A percentile compares a stretch with the other conserved stretches of the same genome.
Evolutionary conservation across 306 rosid species (phyloP).

Genomic region (Hippophae tibetana): DNA sequence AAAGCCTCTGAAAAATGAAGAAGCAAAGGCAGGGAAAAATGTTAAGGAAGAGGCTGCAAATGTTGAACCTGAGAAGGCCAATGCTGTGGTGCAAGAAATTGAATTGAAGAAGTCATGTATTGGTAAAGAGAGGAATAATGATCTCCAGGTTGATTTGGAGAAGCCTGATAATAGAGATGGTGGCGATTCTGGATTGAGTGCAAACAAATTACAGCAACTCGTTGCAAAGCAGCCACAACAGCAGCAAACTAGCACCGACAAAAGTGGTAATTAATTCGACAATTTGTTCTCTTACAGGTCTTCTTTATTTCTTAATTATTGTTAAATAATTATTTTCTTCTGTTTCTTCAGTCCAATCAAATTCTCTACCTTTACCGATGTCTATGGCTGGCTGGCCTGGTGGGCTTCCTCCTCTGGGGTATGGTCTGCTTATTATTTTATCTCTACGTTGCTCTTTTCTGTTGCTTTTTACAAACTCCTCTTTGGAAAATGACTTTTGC

Average conservation of each 20-base stretch:
- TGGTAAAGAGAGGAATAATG: slow-evolving; percentile 49
- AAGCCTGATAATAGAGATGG: slow-evolving; percentile 53
- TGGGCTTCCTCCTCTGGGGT: slow-evolving; percentile 91
- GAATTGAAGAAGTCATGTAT: slow-evolving; percentile 33
- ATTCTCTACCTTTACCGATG: slow-evolving; percentile 61
- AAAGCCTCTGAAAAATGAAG: slow-evolving; percentile 49
- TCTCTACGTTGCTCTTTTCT: slow-evolving; percentile 1
- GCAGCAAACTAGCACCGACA: slow-evolving; percentile 34
- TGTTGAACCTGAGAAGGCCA: slow-evolving; percentile 40
- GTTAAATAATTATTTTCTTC: background rate
- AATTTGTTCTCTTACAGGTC: slow-evolving; percentile 3
- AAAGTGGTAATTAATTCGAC: slow-evolving; percentile 39
- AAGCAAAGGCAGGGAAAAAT: slow-evolving; percentile 38
- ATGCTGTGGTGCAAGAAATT: slow-evolving; percentile 35
- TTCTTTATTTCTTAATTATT: too few species aligned
- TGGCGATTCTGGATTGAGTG: slow-evolving; percentile 23
- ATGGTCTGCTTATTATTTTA: slow-evolving; percentile 21
- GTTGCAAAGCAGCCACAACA: slow-evolving; percentile 30
- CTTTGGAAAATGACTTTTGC: slow-evolving; percentile 33
- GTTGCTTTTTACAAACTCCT: background rate
- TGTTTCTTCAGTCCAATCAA: slow-evolving; percentile 42
- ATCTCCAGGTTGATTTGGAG: slow-evolving; percentile 66
- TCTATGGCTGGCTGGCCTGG: slow-evolving; percentile 80
- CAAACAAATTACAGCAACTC: slow-evolving; percentile 41
- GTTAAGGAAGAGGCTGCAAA: slow-evolving; percentile 42